A percentile compares a stretch with the other conserved stretches of the same genome.
Conservation (phyloP, 2,329 filamentous ascomycete species). For the Pestalotiopsis sp. region DNA sequence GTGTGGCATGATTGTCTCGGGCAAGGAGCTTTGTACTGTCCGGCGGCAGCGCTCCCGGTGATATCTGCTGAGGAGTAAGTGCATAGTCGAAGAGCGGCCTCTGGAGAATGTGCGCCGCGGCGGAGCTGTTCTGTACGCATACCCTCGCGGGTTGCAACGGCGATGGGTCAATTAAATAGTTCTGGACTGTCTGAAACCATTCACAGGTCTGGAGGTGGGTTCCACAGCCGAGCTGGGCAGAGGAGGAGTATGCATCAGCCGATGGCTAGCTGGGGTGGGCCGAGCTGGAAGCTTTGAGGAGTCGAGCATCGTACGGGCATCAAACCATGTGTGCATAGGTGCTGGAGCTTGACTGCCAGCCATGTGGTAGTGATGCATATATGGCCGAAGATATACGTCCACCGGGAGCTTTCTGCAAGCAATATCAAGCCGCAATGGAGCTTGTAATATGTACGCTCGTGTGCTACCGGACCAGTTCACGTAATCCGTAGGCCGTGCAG, state of each 20-base stretch:
- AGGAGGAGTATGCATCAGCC: constrained; percentile 1
- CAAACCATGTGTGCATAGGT: neutral
- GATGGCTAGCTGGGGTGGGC: neutral
- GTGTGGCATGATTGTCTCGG: neutral
- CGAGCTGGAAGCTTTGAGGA: neutral
- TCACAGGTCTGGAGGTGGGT: neutral
- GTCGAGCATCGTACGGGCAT: constrained; percentile 6
- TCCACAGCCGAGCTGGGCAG: neutral
- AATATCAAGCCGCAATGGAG: neutral
- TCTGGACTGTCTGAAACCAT: neutral
- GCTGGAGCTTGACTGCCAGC: neutral
- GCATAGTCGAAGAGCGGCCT: neutral
- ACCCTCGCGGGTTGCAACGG: neutral
- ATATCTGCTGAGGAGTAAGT: neutral
- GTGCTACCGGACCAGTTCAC: neutral
- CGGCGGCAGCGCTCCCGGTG: neutral
- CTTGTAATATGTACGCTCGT: neutral
- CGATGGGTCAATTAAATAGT: neutral
- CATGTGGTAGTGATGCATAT: neutral
- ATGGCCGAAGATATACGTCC: neutral
- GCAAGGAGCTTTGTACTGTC: neutral
- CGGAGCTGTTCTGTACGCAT: neutral
- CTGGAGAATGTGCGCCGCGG: neutral
- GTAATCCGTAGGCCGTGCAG: neutral
- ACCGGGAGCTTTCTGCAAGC: neutral